Conservation (phyloP, 1,139 yeast species). For the Hyphopichia burtonii region DNA sequence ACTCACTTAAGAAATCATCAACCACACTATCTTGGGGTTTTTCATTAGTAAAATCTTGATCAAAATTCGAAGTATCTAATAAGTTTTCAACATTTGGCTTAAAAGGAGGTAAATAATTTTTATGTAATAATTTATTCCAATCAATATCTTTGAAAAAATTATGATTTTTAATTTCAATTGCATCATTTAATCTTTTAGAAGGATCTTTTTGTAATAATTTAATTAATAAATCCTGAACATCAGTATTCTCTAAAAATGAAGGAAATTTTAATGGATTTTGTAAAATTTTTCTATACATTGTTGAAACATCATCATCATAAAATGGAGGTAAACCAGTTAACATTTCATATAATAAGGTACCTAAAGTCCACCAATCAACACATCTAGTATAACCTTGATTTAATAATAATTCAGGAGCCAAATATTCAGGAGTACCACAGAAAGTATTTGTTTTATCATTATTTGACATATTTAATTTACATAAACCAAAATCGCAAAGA, state of each 20-base stretch:
- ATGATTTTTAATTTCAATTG: slow-evolving; percentile 81
- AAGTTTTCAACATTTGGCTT: slow-evolving; percentile 89
- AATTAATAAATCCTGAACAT: slow-evolving; percentile 79
- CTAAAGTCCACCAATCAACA: slow-evolving; percentile 98
- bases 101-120: slow-evolving; percentile 93
- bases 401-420: slow-evolving; percentile 88
- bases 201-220: slow-evolving; percentile 88
- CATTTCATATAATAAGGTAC: slow-evolving; percentile 92
- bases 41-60: slow-evolving; percentile 88
- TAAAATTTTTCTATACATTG: slow-evolving; percentile 90
- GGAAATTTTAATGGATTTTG: slow-evolving; percentile 91
- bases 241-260: slow-evolving; percentile 73
- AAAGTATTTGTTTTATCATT: slow-evolving; percentile 95
- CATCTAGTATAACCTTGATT: slow-evolving; percentile 93
- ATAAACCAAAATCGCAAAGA: slow-evolving; percentile 92
- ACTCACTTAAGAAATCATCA: slow-evolving; percentile 82
- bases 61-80: slow-evolving; percentile 89
- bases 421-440: slow-evolving; percentile 94
- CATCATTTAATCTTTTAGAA: slow-evolving; percentile 73
- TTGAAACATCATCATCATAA: slow-evolving; percentile 90
- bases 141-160: slow-evolving; percentile 88
- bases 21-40: slow-evolving; percentile 95
- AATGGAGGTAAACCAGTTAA: slow-evolving; percentile 95
- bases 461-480: slow-evolving; percentile 83
- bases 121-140: slow-evolving; percentile 81